These are phyloP conservation scores for Cercospora sp. DNA, from an alignment of 2,329 filamentous ascomycete species.

Conservation along the genomic window DNA sequence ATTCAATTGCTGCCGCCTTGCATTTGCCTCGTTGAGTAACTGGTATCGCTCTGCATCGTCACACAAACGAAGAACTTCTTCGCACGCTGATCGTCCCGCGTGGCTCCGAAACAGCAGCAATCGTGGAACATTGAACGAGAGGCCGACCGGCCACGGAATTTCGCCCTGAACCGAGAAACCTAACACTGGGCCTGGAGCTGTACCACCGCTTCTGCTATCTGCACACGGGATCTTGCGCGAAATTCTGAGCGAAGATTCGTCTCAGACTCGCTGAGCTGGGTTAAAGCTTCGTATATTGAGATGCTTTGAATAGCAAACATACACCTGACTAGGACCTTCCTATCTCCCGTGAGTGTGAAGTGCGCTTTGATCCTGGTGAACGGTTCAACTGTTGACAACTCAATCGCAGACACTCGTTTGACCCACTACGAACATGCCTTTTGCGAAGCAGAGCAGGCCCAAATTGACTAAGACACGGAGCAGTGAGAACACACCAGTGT, in stretches of 20 bases:
- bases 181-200: neutral
- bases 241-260: neutral
- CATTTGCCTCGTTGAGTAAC: neutral
- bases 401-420: slow-evolving; percentile 1
- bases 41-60: neutral
- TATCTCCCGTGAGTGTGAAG: neutral
- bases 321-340: neutral
- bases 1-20: neutral
- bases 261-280: neutral
- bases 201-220: neutral
- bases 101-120: neutral
- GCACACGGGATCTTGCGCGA: neutral
- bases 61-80: neutral
- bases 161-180: neutral
- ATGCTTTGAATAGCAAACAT: neutral
- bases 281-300: neutral
- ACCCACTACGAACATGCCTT: slow-evolving; percentile 11
- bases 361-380: neutral
- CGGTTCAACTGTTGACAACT: neutral
- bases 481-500: slow-evolving; percentile 7
- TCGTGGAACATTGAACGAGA: neutral
- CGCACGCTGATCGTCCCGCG: neutral
- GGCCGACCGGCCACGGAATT: neutral
- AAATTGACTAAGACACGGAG: slow-evolving; percentile 18
- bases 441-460: slow-evolving; percentile 13